Percentiles rank a stretch among this genome's conserved stretches.
Evolutionary conservation across 202 grass and related monocot species (phyloP).

Genomic region (Saccharum hybrid): DNA sequence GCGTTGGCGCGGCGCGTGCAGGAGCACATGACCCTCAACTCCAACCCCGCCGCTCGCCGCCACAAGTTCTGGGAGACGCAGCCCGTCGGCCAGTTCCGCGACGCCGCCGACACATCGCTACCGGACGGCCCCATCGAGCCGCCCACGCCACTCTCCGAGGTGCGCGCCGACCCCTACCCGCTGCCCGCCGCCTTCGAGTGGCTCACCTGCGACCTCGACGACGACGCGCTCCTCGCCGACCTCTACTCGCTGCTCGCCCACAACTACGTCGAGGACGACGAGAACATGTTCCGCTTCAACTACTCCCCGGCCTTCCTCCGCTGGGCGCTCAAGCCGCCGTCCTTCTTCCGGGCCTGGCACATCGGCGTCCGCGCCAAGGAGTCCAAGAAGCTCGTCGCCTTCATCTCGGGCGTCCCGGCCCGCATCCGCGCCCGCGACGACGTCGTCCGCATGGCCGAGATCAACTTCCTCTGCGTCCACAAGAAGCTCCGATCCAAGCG

Average conservation of each 20-base stretch:
- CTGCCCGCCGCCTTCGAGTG: conserved; percentile 87
- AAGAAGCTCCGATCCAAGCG: conserved; percentile 99
- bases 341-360: conserved; percentile 91
- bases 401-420: conserved; percentile 89
- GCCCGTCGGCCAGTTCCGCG: conserved; percentile 87
- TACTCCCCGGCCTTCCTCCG: conserved; percentile 89
- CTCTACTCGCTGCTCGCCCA: conserved; percentile 82
- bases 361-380: conserved; percentile 91
- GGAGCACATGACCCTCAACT: conserved; percentile 70
- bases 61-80: conserved; percentile 99
- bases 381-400: conserved; percentile 91
- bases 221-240: conserved; percentile 73
- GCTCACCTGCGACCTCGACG: conserved; percentile 93
- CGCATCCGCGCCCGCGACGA: conserved; percentile 79
- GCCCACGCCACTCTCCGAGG: conserved; percentile 71
- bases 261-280: conserved; percentile 99
- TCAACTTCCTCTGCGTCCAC: conserved; percentile 99
- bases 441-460: conserved; percentile 94
- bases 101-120: conserved; percentile 61
- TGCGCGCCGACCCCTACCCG: conserved; percentile 85
- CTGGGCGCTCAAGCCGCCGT: conserved; percentile 90
- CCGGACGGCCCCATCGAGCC: conserved; percentile 79
- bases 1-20: conserved; percentile 76
- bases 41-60: conserved; percentile 57
- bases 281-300: conserved; percentile 99